Conservation (phyloP, 192 early-diverging fungal species). For the Gonapodya prolifera region DNA sequence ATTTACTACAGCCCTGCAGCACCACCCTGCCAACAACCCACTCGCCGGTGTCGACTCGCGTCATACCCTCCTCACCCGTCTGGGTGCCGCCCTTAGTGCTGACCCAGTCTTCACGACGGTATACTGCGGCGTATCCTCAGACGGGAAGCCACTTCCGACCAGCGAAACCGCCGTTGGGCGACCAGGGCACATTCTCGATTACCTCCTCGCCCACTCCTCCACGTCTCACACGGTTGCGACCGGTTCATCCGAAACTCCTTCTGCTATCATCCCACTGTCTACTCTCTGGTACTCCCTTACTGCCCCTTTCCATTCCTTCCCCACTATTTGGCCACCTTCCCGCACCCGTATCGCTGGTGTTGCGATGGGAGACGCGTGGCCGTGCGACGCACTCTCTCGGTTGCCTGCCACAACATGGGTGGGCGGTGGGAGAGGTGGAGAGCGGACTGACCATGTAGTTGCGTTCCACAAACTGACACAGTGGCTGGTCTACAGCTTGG, state of each 20-base stretch:
- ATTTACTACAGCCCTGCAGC: slow-evolving; percentile 62
- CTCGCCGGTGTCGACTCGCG: slow-evolving; percentile 72
- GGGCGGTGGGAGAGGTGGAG: neutral
- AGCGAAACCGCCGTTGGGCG: slow-evolving; percentile 17
- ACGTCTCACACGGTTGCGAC: slow-evolving; percentile 4
- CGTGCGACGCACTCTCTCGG: slow-evolving; percentile 39
- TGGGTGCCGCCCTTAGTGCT: slow-evolving; percentile 40
- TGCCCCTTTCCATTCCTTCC: neutral
- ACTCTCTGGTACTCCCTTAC: slow-evolving; percentile 66
- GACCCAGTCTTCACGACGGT: slow-evolving; percentile 43
- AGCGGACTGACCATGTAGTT: slow-evolving; percentile 33
- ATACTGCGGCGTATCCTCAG: slow-evolving; percentile 3
- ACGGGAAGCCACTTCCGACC: neutral
- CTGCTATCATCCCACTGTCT: slow-evolving; percentile 38
- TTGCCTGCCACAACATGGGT: slow-evolving; percentile 8
- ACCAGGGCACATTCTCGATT: slow-evolving; percentile 78
- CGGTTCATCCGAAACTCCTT: slow-evolving; percentile 4
- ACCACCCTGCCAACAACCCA: slow-evolving; percentile 50
- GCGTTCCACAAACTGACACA: slow-evolving; percentile 90
- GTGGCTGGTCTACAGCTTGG: slow-evolving; percentile 87
- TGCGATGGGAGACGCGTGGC: slow-evolving; percentile 85
- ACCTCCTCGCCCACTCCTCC: slow-evolving; percentile 44
- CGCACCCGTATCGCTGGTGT: slow-evolving; percentile 63
- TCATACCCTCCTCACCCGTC: slow-evolving; percentile 44
- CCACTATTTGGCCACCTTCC: slow-evolving; percentile 73